Conservation (phyloP, 1,284 basidiomycete species). For the Cronartium ribicola region DNA sequence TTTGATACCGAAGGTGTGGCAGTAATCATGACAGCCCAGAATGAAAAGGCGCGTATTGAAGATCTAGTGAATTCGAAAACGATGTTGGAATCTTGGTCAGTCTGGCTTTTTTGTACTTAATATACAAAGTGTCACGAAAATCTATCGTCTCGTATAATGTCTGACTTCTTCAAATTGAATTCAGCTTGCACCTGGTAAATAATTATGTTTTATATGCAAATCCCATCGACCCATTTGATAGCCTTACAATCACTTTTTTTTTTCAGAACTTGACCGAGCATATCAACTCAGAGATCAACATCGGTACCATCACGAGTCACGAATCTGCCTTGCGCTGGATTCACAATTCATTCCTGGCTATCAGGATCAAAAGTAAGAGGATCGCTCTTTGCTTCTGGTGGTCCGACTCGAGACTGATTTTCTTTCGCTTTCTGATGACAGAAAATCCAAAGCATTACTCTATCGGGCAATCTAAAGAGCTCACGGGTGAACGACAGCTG, state of each 20-base stretch:
- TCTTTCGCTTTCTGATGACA: not conserved
- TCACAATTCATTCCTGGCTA: slow-evolving; percentile 39
- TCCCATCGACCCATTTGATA: too few relatives aligned
- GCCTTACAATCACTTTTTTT: not conserved
- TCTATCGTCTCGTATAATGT: too few relatives aligned
- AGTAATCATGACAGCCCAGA: slow-evolving; percentile 42
- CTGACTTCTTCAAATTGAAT: too few relatives aligned
- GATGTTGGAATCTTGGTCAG: slow-evolving; percentile 39
- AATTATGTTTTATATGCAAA: too few relatives aligned
- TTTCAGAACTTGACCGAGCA: slow-evolving; percentile 71
- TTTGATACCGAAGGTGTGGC: slow-evolving; percentile 40
- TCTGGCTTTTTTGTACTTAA: not conserved
- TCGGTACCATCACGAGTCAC: slow-evolving; percentile 54
- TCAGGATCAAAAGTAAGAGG: slow-evolving; percentile 35
- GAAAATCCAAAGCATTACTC: slow-evolving; percentile 40
- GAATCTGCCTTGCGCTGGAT: slow-evolving; percentile 32
- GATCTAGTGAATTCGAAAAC: slow-evolving; percentile 37
- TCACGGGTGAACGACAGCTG: slow-evolving; percentile 26
- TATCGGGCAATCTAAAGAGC: slow-evolving; percentile 9
- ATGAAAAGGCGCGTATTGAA: slow-evolving; percentile 39
- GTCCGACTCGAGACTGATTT: not conserved
- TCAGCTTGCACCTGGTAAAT: slow-evolving; percentile 33
- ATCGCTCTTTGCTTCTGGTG: not conserved
- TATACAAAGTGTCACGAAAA: too few relatives aligned
- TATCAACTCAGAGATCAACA: slow-evolving; percentile 83